These are phyloP conservation scores for Camellia sinensis DNA, from an alignment of 148 eudicot species.

Conservation along the genomic window DNA sequence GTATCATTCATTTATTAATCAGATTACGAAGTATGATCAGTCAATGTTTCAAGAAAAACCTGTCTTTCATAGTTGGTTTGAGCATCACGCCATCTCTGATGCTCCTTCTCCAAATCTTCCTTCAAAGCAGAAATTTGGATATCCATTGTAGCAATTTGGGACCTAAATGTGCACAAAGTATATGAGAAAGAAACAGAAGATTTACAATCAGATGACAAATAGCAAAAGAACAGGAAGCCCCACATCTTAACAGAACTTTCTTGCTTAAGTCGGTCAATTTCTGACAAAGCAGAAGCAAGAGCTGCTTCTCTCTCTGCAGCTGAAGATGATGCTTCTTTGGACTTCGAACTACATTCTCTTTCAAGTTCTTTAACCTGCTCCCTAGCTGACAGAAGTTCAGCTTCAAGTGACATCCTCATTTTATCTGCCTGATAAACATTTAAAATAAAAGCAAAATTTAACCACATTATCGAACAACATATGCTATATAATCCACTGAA, in stretches of 20 bases:
- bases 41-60: constrained; percentile 26
- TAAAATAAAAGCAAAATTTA: not conserved
- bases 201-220: not conserved
- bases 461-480: not conserved
- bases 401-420: constrained; percentile 62
- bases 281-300: constrained; percentile 56
- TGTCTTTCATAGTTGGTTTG: constrained; percentile 93
- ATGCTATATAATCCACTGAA: too few relatives aligned
- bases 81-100: constrained; percentile 59
- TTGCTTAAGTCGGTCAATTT: constrained; percentile 62
- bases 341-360: constrained; percentile 49
- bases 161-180: constrained; percentile 26
- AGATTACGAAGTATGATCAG: not conserved
- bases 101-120: constrained; percentile 76
- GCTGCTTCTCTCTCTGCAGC: constrained; percentile 59
- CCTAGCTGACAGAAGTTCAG: constrained; percentile 56
- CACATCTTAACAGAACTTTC: constrained; percentile 53
- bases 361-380: constrained; percentile 62
- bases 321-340: constrained; percentile 57
- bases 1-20: not conserved
- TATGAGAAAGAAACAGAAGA: not conserved
- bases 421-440: constrained; percentile 47
- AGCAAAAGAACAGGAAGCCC: constrained; percentile 5
- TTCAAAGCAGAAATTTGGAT: constrained; percentile 54
- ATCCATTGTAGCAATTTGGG: constrained; percentile 52